These are phyloP conservation scores for Psilocybe cyanescens DNA, from an alignment of 768 basidiomycete genomes.

Conservation along the genomic window DNA sequence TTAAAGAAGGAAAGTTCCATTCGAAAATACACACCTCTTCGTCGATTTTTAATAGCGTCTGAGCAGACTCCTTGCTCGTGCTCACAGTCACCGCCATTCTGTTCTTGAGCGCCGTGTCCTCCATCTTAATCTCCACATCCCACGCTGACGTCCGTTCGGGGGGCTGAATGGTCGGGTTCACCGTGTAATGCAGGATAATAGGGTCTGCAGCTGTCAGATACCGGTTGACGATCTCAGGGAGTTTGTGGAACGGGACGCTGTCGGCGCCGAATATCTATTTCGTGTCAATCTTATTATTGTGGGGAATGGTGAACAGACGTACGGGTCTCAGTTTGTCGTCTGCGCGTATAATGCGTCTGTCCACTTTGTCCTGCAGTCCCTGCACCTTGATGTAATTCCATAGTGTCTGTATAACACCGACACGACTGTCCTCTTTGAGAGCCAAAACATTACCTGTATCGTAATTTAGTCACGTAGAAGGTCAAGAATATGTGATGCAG, in stretches of 20 bases:
- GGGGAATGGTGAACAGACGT: slow-evolving; percentile 17
- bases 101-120: slow-evolving; percentile 74
- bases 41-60: slow-evolving; percentile 73
- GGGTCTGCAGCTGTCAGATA: slow-evolving; percentile 81
- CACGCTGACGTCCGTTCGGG: slow-evolving; percentile 78
- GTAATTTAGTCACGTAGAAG: slow-evolving; percentile 5
- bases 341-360: slow-evolving; percentile 68
- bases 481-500: not conserved
- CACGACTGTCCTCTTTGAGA: slow-evolving; percentile 83
- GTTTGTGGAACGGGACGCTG: slow-evolving; percentile 70
- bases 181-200: slow-evolving; percentile 74
- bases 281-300: no score
- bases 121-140: slow-evolving; percentile 89
- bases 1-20: not conserved
- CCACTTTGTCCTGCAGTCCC: slow-evolving; percentile 81
- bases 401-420: slow-evolving; percentile 78
- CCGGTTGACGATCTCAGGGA: slow-evolving; percentile 87
- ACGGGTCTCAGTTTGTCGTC: slow-evolving; percentile 74
- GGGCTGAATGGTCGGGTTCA: slow-evolving; percentile 64
- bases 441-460: slow-evolving; percentile 63
- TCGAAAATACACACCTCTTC: slow-evolving; percentile 69
- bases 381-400: slow-evolving; percentile 94
- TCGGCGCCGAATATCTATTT: slow-evolving; percentile 74
- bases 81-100: slow-evolving; percentile 75
- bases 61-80: slow-evolving; percentile 70